These are phyloP conservation scores for Gonium pectorale DNA, from an alignment of 139 green algal species.

Conservation along the genomic window DNA sequence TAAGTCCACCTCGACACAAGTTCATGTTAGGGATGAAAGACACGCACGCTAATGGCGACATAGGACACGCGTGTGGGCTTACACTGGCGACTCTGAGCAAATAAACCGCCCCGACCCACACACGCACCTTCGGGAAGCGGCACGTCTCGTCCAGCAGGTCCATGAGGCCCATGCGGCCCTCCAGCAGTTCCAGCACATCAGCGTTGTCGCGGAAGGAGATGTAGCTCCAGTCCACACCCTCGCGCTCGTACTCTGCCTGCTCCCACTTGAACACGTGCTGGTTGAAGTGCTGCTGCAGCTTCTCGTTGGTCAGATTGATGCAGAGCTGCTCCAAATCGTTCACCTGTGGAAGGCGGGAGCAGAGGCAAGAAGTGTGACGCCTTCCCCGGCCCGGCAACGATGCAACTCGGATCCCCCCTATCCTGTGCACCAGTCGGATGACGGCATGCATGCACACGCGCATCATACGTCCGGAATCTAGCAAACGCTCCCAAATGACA, in stretches of 20 bases:
- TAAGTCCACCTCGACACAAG: too few relatives aligned
- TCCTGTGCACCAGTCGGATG: too few relatives aligned
- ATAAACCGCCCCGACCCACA: neutral
- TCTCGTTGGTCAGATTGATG: conserved; percentile 87
- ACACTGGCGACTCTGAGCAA: too few relatives aligned
- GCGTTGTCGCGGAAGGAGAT: conserved; percentile 98
- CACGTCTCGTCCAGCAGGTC: conserved; percentile 96
- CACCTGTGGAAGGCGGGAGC: conserved; percentile 46
- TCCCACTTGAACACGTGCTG: conserved; percentile 73
- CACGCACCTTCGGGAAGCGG: conserved; percentile 62
- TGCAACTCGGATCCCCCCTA: too few relatives aligned
- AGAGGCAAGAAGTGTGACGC: too few relatives aligned
- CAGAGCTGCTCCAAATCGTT: conserved; percentile 95
- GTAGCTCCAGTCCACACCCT: conserved; percentile 98
- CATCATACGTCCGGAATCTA: neutral
- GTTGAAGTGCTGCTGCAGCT: conserved; percentile 90
- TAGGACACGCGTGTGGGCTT: too few relatives aligned
- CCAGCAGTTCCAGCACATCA: conserved; percentile 98
- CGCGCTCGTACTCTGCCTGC: conserved; percentile 96
- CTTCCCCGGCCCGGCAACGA: too few relatives aligned
- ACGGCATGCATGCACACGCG: too few relatives aligned
- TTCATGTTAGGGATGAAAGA: too few relatives aligned
- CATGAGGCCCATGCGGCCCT: conserved; percentile 90
- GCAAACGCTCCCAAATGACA: neutral
- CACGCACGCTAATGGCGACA: too few relatives aligned